Conservation (phyloP, 306 rosid genomes). For the Quercus glauca region DNA sequence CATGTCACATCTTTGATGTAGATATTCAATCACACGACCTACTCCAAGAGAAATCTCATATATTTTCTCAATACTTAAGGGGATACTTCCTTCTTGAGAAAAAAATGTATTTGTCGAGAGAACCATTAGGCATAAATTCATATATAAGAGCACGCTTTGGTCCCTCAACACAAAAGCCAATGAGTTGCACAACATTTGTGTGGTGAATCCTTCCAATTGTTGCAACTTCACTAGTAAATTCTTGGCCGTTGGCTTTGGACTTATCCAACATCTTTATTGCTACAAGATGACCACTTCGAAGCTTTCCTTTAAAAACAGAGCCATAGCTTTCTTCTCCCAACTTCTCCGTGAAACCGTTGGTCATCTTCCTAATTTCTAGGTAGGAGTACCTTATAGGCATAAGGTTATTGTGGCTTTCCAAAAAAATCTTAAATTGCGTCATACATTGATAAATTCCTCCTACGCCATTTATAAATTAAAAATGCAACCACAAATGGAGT, state of each 20-base stretch:
- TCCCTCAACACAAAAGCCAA: too few relatives aligned
- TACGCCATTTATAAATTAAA: constrained; percentile 4
- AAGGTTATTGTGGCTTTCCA: not conserved
- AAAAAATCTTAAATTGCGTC: not conserved
- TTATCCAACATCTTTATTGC: too few relatives aligned
- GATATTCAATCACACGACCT: too few relatives aligned
- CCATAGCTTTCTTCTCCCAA: constrained; percentile 23
- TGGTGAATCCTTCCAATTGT: too few relatives aligned
- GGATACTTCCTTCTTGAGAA: not conserved
- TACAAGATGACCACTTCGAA: not conserved
- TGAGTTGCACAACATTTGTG: too few relatives aligned
- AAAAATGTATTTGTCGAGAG: constrained; percentile 28
- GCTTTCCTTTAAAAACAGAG: constrained; percentile 5
- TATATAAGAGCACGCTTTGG: not conserved
- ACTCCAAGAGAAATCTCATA: too few relatives aligned
- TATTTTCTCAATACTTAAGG: too few relatives aligned
- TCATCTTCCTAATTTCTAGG: constrained; percentile 17
- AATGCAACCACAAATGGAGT: not conserved
- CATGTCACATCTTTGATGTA: too few relatives aligned
- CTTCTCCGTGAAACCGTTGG: not conserved
- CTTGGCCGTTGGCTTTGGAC: too few relatives aligned
- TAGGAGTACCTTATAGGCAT: constrained; percentile 17
- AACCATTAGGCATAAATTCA: constrained; percentile 28
- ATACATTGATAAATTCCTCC: not conserved
- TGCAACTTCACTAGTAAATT: too few relatives aligned